phyloP scores from a whole-genome alignment of 2,329 filamentous ascomycete species.

The Laburnicola sp. region DNA sequence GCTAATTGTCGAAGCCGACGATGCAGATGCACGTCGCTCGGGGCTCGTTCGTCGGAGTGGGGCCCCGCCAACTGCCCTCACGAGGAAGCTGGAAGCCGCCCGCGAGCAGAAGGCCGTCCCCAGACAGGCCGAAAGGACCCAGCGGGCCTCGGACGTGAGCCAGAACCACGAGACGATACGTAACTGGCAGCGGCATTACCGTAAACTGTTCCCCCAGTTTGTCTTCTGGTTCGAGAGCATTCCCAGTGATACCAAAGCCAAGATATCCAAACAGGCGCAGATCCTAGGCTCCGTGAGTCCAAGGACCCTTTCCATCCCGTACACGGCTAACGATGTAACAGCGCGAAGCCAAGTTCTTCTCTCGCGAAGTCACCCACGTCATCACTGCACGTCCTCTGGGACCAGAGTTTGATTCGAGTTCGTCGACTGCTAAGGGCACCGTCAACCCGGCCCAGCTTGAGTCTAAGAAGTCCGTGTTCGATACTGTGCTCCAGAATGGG shows the following conservation, averaged over 20 bases:
- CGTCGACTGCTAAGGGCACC: conserved; percentile 57
- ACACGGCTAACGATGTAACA: conserved; percentile 49
- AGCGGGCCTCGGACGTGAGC: conserved; percentile 44
- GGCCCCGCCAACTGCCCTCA: conserved; percentile 62
- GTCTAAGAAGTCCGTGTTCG: conserved; percentile 49
- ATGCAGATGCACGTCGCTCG: conserved; percentile 53
- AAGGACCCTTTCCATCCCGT: conserved; percentile 2
- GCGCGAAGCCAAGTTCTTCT: conserved; percentile 93
- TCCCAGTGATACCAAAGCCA: conserved; percentile 74
- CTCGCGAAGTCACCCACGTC: conserved; percentile 89
- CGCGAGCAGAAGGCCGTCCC: conserved; percentile 52
- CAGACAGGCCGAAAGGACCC: conserved; percentile 37
- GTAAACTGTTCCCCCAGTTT: conserved; percentile 84
- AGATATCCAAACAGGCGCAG: conserved; percentile 74
- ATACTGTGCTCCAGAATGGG: conserved; percentile 50
- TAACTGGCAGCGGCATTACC: conserved; percentile 88
- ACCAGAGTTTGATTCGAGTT: conserved; percentile 55
- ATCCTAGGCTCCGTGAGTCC: conserved; percentile 81
- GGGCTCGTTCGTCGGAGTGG: conserved; percentile 55
- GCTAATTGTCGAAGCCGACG: conserved; percentile 73
- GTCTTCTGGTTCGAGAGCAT: conserved; percentile 97
- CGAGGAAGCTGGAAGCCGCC: conserved; percentile 63
- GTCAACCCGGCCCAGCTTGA: conserved; percentile 67
- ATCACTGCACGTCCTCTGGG: conserved; percentile 88
- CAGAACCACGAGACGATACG: conserved; percentile 66